A percentile compares a stretch with the other conserved stretches of the same genome.
phyloP scores from a whole-genome alignment of 2,329 filamentous ascomycete species.

The Dothideomycetes sp. region DNA sequence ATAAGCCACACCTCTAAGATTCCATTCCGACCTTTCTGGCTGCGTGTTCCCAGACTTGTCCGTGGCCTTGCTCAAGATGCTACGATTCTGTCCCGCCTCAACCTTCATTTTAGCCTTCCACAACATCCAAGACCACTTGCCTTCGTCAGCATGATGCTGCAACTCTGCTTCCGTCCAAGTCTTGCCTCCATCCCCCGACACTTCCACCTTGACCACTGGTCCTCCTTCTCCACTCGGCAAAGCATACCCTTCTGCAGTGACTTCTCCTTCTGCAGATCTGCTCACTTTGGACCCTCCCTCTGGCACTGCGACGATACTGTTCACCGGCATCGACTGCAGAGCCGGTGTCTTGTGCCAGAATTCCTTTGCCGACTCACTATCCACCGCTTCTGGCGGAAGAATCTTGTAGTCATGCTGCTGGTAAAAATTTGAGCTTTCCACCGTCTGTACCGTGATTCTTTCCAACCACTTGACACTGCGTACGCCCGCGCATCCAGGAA shows the following conservation, averaged over 20 bases:
- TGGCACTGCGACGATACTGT: slow-evolving; percentile 51
- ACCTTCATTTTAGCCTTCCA: slow-evolving; percentile 43
- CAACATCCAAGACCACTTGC: slow-evolving; percentile 56
- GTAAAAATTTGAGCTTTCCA: slow-evolving; percentile 58
- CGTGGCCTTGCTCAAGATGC: slow-evolving; percentile 55
- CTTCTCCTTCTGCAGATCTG: slow-evolving; percentile 18
- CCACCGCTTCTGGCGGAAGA: slow-evolving; percentile 48
- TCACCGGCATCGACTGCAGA: slow-evolving; percentile 61
- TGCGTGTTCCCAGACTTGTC: slow-evolving; percentile 60
- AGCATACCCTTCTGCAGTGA: slow-evolving; percentile 51
- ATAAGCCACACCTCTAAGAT: slow-evolving; percentile 51
- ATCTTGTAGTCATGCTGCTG: slow-evolving; percentile 58
- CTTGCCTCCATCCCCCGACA: slow-evolving; percentile 53
- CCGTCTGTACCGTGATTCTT: slow-evolving; percentile 54
- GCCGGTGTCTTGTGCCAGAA: slow-evolving; percentile 45
- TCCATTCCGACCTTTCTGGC: slow-evolving; percentile 51
- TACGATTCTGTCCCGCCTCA: slow-evolving; percentile 40
- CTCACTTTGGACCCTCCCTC: slow-evolving; percentile 18
- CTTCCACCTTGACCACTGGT: slow-evolving; percentile 57
- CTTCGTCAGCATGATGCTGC: slow-evolving; percentile 40
- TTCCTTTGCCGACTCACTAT: slow-evolving; percentile 53
- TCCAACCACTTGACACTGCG: slow-evolving; percentile 62
- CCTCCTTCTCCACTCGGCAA: slow-evolving; percentile 59
- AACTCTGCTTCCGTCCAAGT: slow-evolving; percentile 56
- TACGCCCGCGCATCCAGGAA: slow-evolving; percentile 56